A percentile compares a stretch with the other conserved stretches of the same genome.
Conservation (phyloP, 2,329 filamentous ascomycete species). For the Hypoxylon sp. region DNA sequence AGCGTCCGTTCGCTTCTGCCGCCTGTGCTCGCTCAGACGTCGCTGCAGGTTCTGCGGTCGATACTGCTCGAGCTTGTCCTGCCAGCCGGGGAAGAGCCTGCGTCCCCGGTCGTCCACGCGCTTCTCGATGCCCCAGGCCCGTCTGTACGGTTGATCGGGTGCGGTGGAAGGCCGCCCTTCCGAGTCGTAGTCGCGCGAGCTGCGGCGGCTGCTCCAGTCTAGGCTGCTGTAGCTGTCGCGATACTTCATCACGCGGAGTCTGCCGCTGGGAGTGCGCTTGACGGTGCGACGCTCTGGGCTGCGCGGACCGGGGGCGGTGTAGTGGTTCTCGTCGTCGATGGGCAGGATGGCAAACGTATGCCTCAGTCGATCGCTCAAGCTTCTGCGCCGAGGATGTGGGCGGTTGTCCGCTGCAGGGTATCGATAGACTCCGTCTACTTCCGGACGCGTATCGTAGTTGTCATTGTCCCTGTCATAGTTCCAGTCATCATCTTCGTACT, state of each 20-base stretch:
- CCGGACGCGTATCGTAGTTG: conserved; percentile 45
- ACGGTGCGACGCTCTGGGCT: conserved; percentile 64
- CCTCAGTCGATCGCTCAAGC: conserved; percentile 62
- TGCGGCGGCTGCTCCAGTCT: conserved; percentile 33
- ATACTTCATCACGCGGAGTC: conserved; percentile 64
- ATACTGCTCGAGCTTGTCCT: conserved; percentile 59
- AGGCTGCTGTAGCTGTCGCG: conserved; percentile 52
- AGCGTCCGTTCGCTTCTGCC: conserved; percentile 66
- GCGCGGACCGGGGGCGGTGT: conserved; percentile 45
- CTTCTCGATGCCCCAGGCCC: conserved; percentile 44
- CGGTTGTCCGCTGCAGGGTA: conserved; percentile 61
- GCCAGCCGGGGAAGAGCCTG: conserved; percentile 48
- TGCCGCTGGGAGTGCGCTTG: conserved; percentile 65
- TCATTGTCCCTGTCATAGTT: conserved; percentile 1
- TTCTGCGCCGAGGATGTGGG: conserved; percentile 52
- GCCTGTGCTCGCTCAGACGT: conserved; percentile 63
- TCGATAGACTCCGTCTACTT: conserved; percentile 49
- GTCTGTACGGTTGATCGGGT: conserved; percentile 41
- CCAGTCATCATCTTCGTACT: conserved; percentile 43
- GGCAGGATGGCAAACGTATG: conserved; percentile 69
- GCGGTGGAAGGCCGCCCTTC: conserved; percentile 50
- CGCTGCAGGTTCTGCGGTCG: conserved; percentile 61
- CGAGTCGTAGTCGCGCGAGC: conserved; percentile 34
- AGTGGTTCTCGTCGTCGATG: conserved; percentile 52
- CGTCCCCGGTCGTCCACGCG: conserved; percentile 44